phyloP scores from a whole-genome alignment of 257 asterid genomes.

The Buddleja alternifolia region DNA sequence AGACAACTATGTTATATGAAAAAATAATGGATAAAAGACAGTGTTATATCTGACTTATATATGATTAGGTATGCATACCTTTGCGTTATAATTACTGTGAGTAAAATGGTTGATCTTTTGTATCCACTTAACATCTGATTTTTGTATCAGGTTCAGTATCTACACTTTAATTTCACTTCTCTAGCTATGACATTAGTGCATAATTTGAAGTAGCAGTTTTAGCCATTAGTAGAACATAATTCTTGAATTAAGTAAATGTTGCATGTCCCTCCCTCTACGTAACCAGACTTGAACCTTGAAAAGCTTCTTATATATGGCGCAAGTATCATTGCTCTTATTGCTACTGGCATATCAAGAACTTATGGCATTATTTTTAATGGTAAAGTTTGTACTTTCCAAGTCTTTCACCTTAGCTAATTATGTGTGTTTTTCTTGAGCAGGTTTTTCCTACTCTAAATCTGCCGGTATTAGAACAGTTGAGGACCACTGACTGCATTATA shows the following conservation, averaged over 20 bases:
- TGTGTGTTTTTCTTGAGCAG: constrained; percentile 48
- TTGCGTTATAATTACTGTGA: neutral
- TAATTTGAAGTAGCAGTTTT: too few species aligned
- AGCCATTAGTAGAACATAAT: too few species aligned
- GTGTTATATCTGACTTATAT: too few species aligned
- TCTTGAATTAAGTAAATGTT: too few species aligned
- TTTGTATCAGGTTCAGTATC: too few species aligned
- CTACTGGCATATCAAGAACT: neutral
- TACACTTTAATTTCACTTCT: neutral
- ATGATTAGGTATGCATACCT: too few species aligned
- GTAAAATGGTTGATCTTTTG: neutral
- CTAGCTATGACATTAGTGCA: neutral
- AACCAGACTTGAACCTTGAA: neutral
- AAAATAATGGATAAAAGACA: too few species aligned
- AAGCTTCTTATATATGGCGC: neutral
- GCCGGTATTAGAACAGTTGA: constrained; percentile 71
- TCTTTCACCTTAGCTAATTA: neutral
- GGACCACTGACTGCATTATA: too few species aligned
- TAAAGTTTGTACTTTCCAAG: neutral
- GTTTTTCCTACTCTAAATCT: constrained; percentile 83
- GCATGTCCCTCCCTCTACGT: too few species aligned
- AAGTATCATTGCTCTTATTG: neutral
- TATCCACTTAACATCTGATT: too few species aligned
- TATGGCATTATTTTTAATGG: constrained; percentile 12
- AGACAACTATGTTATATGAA: too few species aligned